phyloP scores from a whole-genome alignment of 2,329 filamentous ascomycete genomes.

The Alternaria sp. region DNA sequence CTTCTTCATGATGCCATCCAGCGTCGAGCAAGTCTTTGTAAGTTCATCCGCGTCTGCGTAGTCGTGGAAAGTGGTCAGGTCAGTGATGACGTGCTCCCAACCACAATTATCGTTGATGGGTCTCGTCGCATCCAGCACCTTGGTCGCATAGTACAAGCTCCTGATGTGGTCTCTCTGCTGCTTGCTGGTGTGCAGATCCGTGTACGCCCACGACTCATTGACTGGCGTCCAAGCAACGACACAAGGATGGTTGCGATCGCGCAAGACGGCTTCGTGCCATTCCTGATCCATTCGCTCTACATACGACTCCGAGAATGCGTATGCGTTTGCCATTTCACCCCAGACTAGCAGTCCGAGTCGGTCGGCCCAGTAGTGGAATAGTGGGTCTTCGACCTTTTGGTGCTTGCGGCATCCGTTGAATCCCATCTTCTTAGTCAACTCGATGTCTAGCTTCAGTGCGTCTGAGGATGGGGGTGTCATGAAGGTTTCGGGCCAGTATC shows the following conservation, averaged over 20 bases:
- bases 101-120: slow-evolving; percentile 75
- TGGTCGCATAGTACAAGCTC: slow-evolving; percentile 68
- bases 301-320: slow-evolving; percentile 66
- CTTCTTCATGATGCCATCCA: slow-evolving; percentile 61
- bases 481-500: slow-evolving; percentile 67
- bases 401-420: slow-evolving; percentile 71
- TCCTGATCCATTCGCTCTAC: slow-evolving; percentile 67
- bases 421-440: slow-evolving; percentile 65
- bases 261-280: slow-evolving; percentile 67
- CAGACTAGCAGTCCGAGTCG: slow-evolving; percentile 67
- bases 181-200: slow-evolving; percentile 60
- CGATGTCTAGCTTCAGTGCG: slow-evolving; percentile 60
- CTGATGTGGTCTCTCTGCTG: slow-evolving; percentile 70
- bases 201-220: slow-evolving; percentile 70
- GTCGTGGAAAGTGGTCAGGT: slow-evolving; percentile 72
- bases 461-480: slow-evolving; percentile 62
- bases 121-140: slow-evolving; percentile 67
- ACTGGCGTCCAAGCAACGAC: slow-evolving; percentile 71
- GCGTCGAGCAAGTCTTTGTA: slow-evolving; percentile 59
- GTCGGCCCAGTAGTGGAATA: slow-evolving; percentile 68
- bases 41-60: slow-evolving; percentile 66
- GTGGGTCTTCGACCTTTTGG: slow-evolving; percentile 68
- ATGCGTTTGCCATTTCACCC: slow-evolving; percentile 70
- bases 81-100: slow-evolving; percentile 71
- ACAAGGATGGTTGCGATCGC: slow-evolving; percentile 70